Evolutionary conservation across 2,329 filamentous ascomycete species (phyloP), one percentile per base, ranked within the genome.

Genomic region (Leptographium radiaticola): DNA sequence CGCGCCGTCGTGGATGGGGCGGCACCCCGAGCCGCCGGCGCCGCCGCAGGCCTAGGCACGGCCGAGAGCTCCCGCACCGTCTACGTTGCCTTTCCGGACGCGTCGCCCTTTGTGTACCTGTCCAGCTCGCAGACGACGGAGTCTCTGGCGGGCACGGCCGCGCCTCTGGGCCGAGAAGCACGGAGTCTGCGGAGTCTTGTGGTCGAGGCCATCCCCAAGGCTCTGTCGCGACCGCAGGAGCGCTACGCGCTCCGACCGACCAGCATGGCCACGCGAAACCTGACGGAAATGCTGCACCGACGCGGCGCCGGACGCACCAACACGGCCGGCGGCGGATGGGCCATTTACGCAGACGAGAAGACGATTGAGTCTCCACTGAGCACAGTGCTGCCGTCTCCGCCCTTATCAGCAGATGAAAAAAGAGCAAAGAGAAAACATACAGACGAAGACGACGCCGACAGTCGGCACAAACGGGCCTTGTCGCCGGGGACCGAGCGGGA

Each of bases 71-170:
- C 83, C 13, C 79, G 82, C 58, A 84, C 86, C 2, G 78, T 95
- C 42, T 93, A 88, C 62, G 73, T 94, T 56, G 86, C 87, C 2
- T 91, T 94, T 61, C 89, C 89, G 0, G 84, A 91, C 62, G 85
- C 83, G 38, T 84, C 86, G 12, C 86, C 88, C 0, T 83, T 83
- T 58, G 72, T 94, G 46, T 94, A 88, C 65, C 71, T 82, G 45
- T 79, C 77, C 51, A 79, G 73, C 55, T 71, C 75, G 55, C 65
- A 70, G 25, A 65, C 67, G 0, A 42, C 25, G 11, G 50, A 52
- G 42, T 31, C 18, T n/a, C 18, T 10, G 13, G 5, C 50, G 0
- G 50, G 50, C 1, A 16, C 48, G 10, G 4, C 48, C 9, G 15
- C 33, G 16, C 15, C 46, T 15, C 15, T 2, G 61, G 71, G 0